Evolutionary conservation across 164 flowering plant genomes (phyloP), one percentile per base, ranked within the genome.

Genomic region (Berberis vulgaris): DNA sequence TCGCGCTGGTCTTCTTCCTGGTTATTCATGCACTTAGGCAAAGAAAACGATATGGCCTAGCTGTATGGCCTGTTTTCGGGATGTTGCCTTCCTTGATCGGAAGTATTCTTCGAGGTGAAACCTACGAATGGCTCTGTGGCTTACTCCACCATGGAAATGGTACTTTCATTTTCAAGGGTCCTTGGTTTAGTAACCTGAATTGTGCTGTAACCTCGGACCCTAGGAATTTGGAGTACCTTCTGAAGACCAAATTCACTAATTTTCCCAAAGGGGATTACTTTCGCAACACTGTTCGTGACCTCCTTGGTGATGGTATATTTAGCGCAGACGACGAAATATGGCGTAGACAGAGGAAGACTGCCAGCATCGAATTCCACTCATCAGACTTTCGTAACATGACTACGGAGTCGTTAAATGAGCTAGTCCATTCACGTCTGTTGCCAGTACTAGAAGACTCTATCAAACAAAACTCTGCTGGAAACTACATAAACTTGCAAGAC

Each of bases 251-350:
- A 1, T 88, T 87, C 78, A 71, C 61, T 7, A 91, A 85, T 72
- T 91, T 83, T 80, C 97, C 96, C 0, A 91, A 91, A 69, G 96
- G 96, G 0, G 69, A 70, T 38, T 78, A 78, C 60, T 89, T 78
- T 64, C 63, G 81, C 1, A 87, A 87, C 64, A 70, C 85, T 43
- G 80, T 91, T 43, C 6, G 55, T 0, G 92, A 91, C 40, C 70
- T 91, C 26, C 86, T 91, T 6, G 94, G 96, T 0, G 72, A 74
- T 47, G 97, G 96, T 4, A 87, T 91, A 45, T 91, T 91, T 66
- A 88, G 85, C 60, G 85, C 80, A 7, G 97, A 91, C 45, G 84
- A 73, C 2, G 83, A 81, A 2, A 13, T 26, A 7, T 91, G 97
- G 96, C 75, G 74, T 75, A 71, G 66, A 9, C 92, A 88, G 64